These are phyloP conservation scores for Hypsizygus marmoreus DNA, from an alignment of 768 basidiomycete genomes.

Conservation along the genomic window DNA sequence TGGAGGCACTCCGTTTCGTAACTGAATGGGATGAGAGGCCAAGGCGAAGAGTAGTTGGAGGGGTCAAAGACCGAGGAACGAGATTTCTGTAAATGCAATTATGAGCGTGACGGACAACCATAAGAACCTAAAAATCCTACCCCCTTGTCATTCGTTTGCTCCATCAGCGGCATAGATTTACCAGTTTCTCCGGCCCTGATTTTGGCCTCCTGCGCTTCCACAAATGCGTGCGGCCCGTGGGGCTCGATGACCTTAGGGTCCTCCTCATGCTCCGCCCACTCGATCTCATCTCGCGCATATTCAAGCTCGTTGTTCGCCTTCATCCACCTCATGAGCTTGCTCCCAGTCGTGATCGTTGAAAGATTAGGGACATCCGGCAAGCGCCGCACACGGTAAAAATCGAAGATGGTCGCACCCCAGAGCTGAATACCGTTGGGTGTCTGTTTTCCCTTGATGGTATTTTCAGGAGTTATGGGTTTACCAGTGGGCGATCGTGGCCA, in stretches of 20 bases:
- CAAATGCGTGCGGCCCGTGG: conserved; percentile 10
- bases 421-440: conserved; percentile 30
- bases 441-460: conserved; percentile 27
- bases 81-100: too few species aligned
- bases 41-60: conserved; percentile 38
- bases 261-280: conserved; percentile 35
- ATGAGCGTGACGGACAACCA: too few species aligned
- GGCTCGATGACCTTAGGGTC: conserved; percentile 32
- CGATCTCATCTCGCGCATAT: conserved; percentile 32
- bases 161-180: neutral
- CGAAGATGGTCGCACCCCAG: conserved; percentile 46
- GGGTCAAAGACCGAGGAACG: conserved; percentile 28
- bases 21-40: conserved; percentile 43
- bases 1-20: conserved; percentile 21
- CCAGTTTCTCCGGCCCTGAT: conserved; percentile 9
- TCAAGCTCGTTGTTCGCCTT: conserved; percentile 34
- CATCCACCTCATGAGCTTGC: conserved; percentile 38
- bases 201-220: conserved; percentile 6
- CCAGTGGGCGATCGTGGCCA: conserved; percentile 20
- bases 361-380: conserved; percentile 17
- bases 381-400: conserved; percentile 37
- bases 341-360: conserved; percentile 31
- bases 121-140: neutral
- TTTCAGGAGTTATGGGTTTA: conserved; percentile 9
- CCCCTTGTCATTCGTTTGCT: neutral